Conservation (phyloP, 345 rosid genomes). For the Clausena lansium region DNA sequence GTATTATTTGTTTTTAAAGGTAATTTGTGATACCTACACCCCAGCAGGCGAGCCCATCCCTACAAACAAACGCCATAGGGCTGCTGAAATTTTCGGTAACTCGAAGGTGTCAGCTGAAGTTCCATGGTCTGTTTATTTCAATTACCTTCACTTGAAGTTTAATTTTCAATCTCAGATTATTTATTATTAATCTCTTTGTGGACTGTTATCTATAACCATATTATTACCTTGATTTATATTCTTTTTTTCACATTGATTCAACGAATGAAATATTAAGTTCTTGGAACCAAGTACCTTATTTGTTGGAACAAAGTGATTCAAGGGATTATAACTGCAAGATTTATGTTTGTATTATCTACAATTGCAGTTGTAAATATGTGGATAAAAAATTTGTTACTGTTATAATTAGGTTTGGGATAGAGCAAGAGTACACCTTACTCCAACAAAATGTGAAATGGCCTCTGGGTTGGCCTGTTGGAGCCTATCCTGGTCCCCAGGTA, state of each 20-base stretch:
- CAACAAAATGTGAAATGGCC: conserved; percentile 92
- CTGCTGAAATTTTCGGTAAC: conserved; percentile 75
- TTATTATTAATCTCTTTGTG: background rate
- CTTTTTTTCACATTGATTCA: background rate
- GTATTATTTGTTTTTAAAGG: conserved; percentile 40
- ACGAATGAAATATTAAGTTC: background rate
- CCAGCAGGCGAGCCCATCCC: conserved; percentile 99
- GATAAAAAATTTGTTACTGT: background rate
- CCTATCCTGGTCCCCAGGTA: conserved; percentile 97
- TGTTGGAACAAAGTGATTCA: background rate
- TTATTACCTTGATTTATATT: background rate
- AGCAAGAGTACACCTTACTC: conserved; percentile 97
- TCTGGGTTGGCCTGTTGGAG: conserved; percentile 99
- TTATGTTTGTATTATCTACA: background rate
- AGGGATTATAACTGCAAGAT: background rate
- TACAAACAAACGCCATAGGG: conserved; percentile 87
- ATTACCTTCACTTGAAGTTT: background rate
- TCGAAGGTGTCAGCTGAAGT: conserved; percentile 63
- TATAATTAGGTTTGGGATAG: conserved; percentile 75
- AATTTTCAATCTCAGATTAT: conserved; percentile 4
- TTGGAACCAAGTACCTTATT: background rate
- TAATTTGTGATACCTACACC: conserved; percentile 83
- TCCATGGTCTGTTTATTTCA: conserved; percentile 61
- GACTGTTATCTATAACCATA: background rate
- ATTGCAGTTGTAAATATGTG: background rate